phyloP scores from a whole-genome alignment of 805 yeast genomes.

The Jamesozyma jinghongensis region DNA sequence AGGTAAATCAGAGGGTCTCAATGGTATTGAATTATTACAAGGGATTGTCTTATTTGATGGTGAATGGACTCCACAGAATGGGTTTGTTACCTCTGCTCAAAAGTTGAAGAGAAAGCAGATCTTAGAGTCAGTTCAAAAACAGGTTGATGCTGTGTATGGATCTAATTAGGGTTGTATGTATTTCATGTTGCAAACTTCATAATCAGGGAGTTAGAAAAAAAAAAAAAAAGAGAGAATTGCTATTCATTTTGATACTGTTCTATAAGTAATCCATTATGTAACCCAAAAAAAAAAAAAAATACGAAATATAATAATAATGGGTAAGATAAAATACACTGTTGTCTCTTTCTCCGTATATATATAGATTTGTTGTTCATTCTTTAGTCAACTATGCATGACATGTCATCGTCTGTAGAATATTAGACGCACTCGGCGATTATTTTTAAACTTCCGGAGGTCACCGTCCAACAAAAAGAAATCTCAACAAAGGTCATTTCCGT shows the following conservation, averaged over 20 bases:
- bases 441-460: too few species aligned
- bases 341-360: too few species aligned
- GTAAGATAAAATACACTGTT: too few species aligned
- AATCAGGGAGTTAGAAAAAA: not conserved
- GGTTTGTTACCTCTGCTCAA: conserved; percentile 90
- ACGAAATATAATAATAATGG: too few species aligned
- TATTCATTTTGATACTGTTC: not conserved
- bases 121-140: conserved; percentile 53
- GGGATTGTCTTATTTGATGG: conserved; percentile 73
- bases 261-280: not conserved
- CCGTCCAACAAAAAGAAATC: too few species aligned
- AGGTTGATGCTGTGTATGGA: conserved; percentile 61
- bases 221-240: not conserved
- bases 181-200: too few species aligned
- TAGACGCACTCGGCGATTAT: too few species aligned
- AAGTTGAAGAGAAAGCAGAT: conserved; percentile 92
- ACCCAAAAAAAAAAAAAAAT: not conserved
- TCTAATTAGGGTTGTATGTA: too few species aligned
- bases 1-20: conserved; percentile 71
- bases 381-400: too few species aligned
- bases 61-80: conserved; percentile 98
- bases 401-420: too few species aligned
- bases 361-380: too few species aligned
- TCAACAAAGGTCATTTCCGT: too few species aligned
- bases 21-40: conserved; percentile 75